These are phyloP conservation scores for Aspergillus coremiiformis DNA, from an alignment of 495 filamentous ascomycete species.

Conservation along the genomic window DNA sequence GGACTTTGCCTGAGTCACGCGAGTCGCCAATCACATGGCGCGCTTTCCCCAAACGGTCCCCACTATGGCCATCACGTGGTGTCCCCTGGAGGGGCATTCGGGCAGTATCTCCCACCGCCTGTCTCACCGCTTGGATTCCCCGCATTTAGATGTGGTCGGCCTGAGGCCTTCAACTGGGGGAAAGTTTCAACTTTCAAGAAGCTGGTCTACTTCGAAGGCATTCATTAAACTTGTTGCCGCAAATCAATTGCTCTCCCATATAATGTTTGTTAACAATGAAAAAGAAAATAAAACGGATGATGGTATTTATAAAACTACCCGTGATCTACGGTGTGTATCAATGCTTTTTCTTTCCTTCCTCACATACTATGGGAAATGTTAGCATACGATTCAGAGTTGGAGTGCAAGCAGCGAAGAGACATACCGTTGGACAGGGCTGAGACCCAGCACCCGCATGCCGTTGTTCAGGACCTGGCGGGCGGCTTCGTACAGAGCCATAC, in stretches of 20 bases:
- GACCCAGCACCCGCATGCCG: constrained; percentile 75
- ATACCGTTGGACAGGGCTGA: constrained; percentile 67
- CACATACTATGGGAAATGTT: constrained; percentile 13
- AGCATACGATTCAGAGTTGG: constrained; percentile 1
- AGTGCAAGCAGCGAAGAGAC: constrained; percentile 2
- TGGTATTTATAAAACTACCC: constrained; percentile 4
- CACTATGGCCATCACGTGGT: background rate
- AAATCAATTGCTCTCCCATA: background rate
- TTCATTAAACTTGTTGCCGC: background rate
- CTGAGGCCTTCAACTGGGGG: background rate
- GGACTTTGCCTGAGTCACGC: background rate
- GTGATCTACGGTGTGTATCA: background rate
- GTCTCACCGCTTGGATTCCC: background rate
- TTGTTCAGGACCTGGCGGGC: constrained; percentile 72
- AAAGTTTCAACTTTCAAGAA: background rate
- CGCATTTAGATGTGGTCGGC: background rate
- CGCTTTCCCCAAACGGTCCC: background rate
- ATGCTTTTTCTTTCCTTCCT: background rate
- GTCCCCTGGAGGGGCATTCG: background rate
- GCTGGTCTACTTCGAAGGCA: background rate
- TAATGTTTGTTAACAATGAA: background rate
- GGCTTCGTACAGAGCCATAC: constrained; percentile 75
- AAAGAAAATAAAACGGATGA: background rate
- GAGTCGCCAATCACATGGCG: background rate
- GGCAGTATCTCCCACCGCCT: background rate